Conservation (phyloP, 441 rosid genomes). For the Mallotus repandus region DNA sequence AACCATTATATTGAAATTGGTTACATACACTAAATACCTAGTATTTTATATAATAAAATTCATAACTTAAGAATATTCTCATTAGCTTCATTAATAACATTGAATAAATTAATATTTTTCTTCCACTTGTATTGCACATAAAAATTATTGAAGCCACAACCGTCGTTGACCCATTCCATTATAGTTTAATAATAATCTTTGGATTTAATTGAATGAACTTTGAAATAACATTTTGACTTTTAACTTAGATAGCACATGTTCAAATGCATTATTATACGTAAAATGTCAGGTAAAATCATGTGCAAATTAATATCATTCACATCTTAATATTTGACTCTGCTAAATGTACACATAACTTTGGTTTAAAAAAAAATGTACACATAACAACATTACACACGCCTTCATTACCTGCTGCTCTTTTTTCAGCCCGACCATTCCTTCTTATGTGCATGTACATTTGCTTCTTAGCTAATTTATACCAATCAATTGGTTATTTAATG, state of each 20-base stretch:
- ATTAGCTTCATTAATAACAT: too few species aligned
- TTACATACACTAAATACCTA: too few species aligned
- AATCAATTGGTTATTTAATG: neutral
- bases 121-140: neutral
- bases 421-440: neutral
- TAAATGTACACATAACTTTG: neutral
- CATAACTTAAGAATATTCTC: too few species aligned
- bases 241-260: neutral
- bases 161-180: neutral
- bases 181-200: too few species aligned
- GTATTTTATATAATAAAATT: too few species aligned
- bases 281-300: conserved; percentile 11
- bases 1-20: too few species aligned
- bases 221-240: neutral
- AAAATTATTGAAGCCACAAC: neutral
- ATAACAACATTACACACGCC: too few species aligned
- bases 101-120: too few species aligned
- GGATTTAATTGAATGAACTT: neutral
- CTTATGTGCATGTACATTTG: neutral
- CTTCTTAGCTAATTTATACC: too few species aligned
- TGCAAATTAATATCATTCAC: conserved; percentile 7
- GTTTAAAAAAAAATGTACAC: too few species aligned
- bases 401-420: neutral
- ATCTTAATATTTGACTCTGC: neutral
- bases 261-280: neutral